phyloP scores from a whole-genome alignment of 169 alveolate genomes.

The Amoebophrya sp. region DNA sequence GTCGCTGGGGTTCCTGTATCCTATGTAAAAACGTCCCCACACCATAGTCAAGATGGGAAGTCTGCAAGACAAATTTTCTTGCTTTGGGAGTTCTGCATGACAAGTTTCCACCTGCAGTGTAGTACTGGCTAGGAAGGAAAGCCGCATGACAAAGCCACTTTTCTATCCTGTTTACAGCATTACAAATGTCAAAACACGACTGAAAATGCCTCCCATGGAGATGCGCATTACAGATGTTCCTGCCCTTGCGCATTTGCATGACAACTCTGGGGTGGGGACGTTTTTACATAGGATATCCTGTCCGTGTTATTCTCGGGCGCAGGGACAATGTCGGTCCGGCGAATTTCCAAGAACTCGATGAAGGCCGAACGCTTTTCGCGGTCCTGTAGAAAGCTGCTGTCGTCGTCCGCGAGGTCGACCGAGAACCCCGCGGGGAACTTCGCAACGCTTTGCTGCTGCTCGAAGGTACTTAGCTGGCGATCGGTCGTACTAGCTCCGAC shows the following conservation, averaged over 20 bases:
- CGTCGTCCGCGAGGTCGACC: not conserved
- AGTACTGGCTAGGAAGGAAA: too few species aligned
- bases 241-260: not conserved
- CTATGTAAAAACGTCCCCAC: too few species aligned
- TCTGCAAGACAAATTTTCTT: too few species aligned
- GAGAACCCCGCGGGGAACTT: not conserved
- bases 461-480: too few species aligned
- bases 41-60: too few species aligned
- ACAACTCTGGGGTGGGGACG: not conserved
- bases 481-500: too few species aligned
- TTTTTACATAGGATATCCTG: not conserved
- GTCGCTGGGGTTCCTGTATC: too few species aligned
- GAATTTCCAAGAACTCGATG: not conserved
- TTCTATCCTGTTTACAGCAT: too few species aligned
- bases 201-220: not conserved
- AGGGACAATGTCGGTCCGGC: not conserved
- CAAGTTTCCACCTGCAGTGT: too few species aligned
- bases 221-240: not conserved
- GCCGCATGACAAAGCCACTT: too few species aligned
- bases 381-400: not conserved
- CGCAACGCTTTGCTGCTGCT: not conserved
- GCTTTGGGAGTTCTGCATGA: too few species aligned
- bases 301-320: not conserved
- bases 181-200: too few species aligned
- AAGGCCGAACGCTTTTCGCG: not conserved